Conservation (phyloP, 768 basidiomycete genomes). For the Goffeauzyma gilvescens region DNA sequence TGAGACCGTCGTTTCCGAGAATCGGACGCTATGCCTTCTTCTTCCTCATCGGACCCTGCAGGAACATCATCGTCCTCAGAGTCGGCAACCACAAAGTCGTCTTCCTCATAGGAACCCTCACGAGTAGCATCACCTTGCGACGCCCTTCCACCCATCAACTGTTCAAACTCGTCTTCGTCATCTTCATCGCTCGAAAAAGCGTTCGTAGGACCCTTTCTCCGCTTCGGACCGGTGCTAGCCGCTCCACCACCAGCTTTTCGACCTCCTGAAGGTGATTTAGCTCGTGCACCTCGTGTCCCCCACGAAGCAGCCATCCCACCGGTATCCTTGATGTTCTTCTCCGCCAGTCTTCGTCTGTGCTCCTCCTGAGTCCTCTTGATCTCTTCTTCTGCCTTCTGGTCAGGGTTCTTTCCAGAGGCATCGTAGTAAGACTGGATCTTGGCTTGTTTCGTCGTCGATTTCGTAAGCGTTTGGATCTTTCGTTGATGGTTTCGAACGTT, state of each 20-base stretch:
- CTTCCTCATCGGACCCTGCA: slow-evolving; percentile 7
- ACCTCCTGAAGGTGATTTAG: slow-evolving; percentile 6
- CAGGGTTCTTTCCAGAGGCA: slow-evolving; percentile 6
- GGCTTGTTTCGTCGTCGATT: slow-evolving; percentile 1
- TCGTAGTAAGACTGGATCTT: slow-evolving; percentile 7
- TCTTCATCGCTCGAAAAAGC: slow-evolving; percentile 2
- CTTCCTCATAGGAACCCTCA: slow-evolving; percentile 26
- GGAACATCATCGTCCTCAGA: slow-evolving; percentile 10
- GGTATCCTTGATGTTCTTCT: slow-evolving; percentile 7
- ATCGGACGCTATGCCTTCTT: neutral
- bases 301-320: slow-evolving; percentile 2
- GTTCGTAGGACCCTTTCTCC: slow-evolving; percentile 1
- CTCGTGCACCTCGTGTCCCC: slow-evolving; percentile 1
- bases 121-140: slow-evolving; percentile 1
- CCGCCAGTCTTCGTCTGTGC: slow-evolving; percentile 1
- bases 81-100: slow-evolving; percentile 24
- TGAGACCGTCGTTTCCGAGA: neutral
- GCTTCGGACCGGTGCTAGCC: neutral
- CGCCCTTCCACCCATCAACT: slow-evolving; percentile 2
- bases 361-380: slow-evolving; percentile 8
- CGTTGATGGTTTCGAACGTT: slow-evolving; percentile 21
- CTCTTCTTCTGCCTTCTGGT: slow-evolving; percentile 6
- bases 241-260: slow-evolving; percentile 9
- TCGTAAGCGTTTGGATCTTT: slow-evolving; percentile 10
- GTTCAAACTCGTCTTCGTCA: slow-evolving; percentile 3